These are phyloP conservation scores for Creolimax fragrantissima DNA, from an alignment of 78 protist genomes.

Conservation along the genomic window DNA sequence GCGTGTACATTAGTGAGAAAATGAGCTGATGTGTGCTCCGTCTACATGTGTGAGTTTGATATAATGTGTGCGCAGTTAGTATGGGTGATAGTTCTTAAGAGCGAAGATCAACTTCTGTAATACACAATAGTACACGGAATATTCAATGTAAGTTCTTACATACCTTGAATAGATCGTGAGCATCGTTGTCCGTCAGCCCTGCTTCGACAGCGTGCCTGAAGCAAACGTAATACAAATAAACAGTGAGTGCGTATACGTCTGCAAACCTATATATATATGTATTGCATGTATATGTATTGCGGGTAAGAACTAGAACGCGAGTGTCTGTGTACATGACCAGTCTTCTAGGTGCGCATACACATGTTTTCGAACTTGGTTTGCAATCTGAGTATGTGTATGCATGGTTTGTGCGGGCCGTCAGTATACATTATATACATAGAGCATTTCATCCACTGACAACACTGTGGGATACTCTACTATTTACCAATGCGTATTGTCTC, in stretches of 20 bases:
- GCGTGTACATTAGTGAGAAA: background rate
- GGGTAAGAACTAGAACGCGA: background rate
- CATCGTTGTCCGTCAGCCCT: background rate
- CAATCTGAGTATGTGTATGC: background rate
- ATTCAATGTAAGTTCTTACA: no score
- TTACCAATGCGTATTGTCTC: background rate
- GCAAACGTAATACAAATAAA: background rate
- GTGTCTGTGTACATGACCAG: background rate
- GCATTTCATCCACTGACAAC: background rate
- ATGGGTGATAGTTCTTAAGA: background rate
- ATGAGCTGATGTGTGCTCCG: background rate
- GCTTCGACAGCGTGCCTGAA: background rate
- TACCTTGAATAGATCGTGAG: background rate
- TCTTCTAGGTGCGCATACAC: background rate
- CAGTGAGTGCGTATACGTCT: background rate
- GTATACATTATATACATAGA: background rate
- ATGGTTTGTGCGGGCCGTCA: no score
- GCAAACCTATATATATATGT: background rate
- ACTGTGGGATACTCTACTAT: background rate
- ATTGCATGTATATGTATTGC: background rate
- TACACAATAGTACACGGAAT: background rate
- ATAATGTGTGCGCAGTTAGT: background rate
- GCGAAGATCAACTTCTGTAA: background rate
- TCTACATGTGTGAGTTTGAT: no score
- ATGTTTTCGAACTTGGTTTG: background rate